Conservation (phyloP, 2,329 filamentous ascomycete species). For the Pseudogymnoascus sp. region DNA sequence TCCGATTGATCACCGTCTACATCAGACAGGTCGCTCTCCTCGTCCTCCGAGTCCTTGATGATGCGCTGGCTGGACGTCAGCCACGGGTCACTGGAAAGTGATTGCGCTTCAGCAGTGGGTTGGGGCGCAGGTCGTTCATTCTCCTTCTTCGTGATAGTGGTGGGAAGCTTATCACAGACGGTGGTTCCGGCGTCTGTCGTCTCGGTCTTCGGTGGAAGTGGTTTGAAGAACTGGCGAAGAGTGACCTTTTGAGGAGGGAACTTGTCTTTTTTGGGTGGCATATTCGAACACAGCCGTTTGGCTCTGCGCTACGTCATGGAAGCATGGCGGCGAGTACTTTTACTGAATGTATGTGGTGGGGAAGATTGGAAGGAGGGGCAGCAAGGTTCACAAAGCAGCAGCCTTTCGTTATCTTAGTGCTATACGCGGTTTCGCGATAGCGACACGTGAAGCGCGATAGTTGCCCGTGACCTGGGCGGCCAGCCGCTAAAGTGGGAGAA, state of each 20-base stretch:
- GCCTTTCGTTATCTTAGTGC: slow-evolving; percentile 4
- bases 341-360: background rate
- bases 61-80: background rate
- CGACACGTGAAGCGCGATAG: background rate
- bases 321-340: background rate
- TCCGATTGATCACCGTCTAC: background rate
- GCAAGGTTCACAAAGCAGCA: background rate
- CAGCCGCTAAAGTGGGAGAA: slow-evolving; percentile 16
- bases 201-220: slow-evolving; percentile 55
- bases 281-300: background rate
- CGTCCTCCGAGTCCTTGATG: slow-evolving; percentile 8
- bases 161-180: background rate
- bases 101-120: background rate
- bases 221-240: slow-evolving; percentile 43
- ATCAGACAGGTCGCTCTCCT: slow-evolving; percentile 4
- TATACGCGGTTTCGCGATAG: background rate
- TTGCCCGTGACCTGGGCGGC: slow-evolving; percentile 6
- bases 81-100: background rate
- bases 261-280: background rate
- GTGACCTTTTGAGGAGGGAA: background rate
- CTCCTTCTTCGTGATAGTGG: background rate
- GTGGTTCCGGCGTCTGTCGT: background rate
- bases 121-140: background rate
- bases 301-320: background rate
- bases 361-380: slow-evolving; percentile 1